phyloP scores from a whole-genome alignment of 2,329 filamentous ascomycete genomes.

The Drechslerella coelobrocha region DNA sequence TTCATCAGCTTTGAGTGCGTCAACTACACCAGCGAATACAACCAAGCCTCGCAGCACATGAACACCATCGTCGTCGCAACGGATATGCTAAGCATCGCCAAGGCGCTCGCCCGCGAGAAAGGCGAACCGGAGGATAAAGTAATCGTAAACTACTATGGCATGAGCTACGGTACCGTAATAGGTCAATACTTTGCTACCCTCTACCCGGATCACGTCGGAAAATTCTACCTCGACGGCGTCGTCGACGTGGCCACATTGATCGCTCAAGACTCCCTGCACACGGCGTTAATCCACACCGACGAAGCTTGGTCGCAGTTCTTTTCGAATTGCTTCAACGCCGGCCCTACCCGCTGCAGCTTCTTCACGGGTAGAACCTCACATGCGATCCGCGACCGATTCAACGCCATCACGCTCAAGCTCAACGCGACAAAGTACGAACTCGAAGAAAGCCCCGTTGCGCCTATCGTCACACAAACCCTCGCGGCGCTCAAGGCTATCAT shows the following conservation, averaged over 20 bases:
- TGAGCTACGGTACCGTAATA: conserved; percentile 42
- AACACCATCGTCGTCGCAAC: conserved; percentile 42
- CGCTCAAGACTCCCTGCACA: conserved; percentile 8
- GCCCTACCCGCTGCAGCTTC: conserved; percentile 24
- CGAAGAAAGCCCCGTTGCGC: conserved; percentile 1
- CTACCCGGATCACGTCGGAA: conserved; percentile 41
- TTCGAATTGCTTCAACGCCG: conserved; percentile 20
- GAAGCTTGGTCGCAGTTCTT: conserved; percentile 43
- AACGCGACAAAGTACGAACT: conserved; percentile 34
- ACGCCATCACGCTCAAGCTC: conserved; percentile 26
- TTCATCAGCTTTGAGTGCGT: neutral
- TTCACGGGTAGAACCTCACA: conserved; percentile 17
- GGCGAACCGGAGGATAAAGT: conserved; percentile 17
- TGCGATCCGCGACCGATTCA: conserved; percentile 23
- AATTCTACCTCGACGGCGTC: conserved; percentile 32
- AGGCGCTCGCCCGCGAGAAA: conserved; percentile 38
- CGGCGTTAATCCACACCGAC: conserved; percentile 18
- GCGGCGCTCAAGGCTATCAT: conserved; percentile 3
- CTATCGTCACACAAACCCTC: neutral
- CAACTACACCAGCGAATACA: conserved; percentile 17
- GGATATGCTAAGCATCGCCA: conserved; percentile 35
- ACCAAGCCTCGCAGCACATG: conserved; percentile 39
- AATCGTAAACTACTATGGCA: conserved; percentile 31
- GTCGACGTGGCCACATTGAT: conserved; percentile 26
- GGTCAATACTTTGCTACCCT: conserved; percentile 46